A percentile compares a stretch with the other conserved stretches of the same genome.
Conservation (phyloP, 768 basidiomycete species). For the Serendipita sp. region DNA sequence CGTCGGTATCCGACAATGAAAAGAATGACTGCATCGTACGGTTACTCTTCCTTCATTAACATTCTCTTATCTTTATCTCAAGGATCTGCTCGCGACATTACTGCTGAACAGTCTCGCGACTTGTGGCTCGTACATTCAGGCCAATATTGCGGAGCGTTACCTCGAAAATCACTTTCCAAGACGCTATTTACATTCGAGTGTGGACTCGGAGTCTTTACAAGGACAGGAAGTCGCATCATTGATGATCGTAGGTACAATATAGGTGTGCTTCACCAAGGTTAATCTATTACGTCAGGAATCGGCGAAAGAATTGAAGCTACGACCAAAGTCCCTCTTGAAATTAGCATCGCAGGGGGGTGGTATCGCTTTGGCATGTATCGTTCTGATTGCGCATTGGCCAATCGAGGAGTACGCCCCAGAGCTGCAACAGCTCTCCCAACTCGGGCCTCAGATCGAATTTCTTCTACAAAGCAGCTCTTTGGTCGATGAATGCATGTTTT, state of each 20-base stretch:
- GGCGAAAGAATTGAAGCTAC: not conserved
- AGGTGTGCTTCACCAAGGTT: not conserved
- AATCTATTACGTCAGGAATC: not conserved
- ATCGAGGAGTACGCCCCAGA: not conserved
- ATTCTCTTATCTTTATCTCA: too few species aligned
- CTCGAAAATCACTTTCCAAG: not conserved
- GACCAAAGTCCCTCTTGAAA: not conserved
- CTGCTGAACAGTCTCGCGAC: not conserved
- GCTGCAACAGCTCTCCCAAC: not conserved
- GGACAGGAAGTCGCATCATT: not conserved
- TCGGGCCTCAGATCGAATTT: not conserved
- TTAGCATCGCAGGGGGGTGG: not conserved
- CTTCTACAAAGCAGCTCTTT: not conserved
- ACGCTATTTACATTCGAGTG: not conserved
- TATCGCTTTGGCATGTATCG: not conserved
- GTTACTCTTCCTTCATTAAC: too few species aligned
- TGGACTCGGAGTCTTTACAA: not conserved
- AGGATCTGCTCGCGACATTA: not conserved
- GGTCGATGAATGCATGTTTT: not conserved
- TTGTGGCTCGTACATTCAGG: not conserved
- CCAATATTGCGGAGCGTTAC: not conserved
- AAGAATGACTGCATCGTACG: too few species aligned
- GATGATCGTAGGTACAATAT: not conserved
- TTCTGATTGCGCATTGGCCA: not conserved
- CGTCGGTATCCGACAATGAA: too few species aligned